These are phyloP conservation scores for Collybia mongolica DNA, from an alignment of 768 basidiomycete species.

Conservation along the genomic window DNA sequence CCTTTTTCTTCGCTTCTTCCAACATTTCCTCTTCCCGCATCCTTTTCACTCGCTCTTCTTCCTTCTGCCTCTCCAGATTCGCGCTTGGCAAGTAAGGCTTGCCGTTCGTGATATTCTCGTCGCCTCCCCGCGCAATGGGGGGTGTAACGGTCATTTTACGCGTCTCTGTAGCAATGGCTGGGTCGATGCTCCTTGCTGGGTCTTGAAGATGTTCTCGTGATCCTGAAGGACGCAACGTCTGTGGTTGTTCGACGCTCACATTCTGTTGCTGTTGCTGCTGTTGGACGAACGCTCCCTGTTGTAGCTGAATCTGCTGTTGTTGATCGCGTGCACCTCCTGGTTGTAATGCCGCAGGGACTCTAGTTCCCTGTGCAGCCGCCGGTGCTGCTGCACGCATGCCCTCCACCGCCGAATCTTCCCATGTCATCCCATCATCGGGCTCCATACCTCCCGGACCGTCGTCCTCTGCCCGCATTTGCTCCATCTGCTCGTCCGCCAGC, in stretches of 20 bases:
- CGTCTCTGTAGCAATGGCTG: constrained; percentile 69
- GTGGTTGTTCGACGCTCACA: constrained; percentile 28
- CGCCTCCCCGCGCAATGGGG: constrained; percentile 60
- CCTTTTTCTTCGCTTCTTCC: constrained; percentile 40
- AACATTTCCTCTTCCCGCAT: constrained; percentile 42
- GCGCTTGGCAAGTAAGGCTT: constrained; percentile 36
- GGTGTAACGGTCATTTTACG: constrained; percentile 79
- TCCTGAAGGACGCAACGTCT: constrained; percentile 38
- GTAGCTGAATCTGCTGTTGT: constrained; percentile 27
- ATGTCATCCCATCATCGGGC: constrained; percentile 82
- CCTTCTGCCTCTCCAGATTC: constrained; percentile 19
- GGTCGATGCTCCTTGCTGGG: constrained; percentile 47
- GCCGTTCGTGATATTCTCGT: constrained; percentile 12
- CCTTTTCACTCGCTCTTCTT: constrained; percentile 43
- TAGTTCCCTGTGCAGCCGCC: constrained; percentile 19
- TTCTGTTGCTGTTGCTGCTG: constrained; percentile 30
- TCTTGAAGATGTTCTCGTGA: constrained; percentile 49
- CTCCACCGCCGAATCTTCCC: constrained; percentile 74
- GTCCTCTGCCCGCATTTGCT: constrained; percentile 32
- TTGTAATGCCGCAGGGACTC: constrained; percentile 33
- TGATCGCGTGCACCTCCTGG: constrained; percentile 31
- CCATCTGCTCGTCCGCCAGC: constrained; percentile 52
- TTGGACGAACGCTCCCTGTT: constrained; percentile 22
- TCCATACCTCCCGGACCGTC: constrained; percentile 45
- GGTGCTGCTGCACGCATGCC: constrained; percentile 38